Evolutionary conservation across 371 early-diverging fungal genomes (phyloP), one percentile per base, ranked within the genome.

Genomic region (Zychaea mexicana): DNA sequence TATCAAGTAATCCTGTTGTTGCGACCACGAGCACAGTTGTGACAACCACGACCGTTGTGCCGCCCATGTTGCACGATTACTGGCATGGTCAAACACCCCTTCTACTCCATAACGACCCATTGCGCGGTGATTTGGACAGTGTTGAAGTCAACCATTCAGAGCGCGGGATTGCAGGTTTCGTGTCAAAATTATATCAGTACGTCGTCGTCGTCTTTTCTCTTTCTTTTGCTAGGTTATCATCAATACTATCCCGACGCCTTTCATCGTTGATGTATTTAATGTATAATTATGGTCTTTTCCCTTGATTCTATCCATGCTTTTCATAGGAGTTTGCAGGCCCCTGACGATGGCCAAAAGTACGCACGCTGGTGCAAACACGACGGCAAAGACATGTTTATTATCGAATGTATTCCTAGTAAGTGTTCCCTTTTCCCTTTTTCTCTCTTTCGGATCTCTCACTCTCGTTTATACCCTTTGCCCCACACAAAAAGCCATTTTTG

Each of bases 111-210:
- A 38, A 30, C 49, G 33, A 31, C 17, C 45, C 49, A 17, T 30
- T 30, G n/a, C 27, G 42, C n/a, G 19, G 19, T 54, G 55, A 52
- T 15, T 55, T 65, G 57, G 52, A 55, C 26, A 31, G 30, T 19
- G n/a, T 55, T 4, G 61, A 66, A n/a, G 49, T 57, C 33, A 61
- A 60, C 28, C 63, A 59, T 63, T 63, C 75, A 12, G 78, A 78
- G 52, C 74, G 80, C 31, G 80, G 77, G 27, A 74, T 80, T 66
- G 80, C 80, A 27, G 77, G 77, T 32, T 81, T 81, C 60, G 81
- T 81, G 30, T 76, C 81, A 21, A 81, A 81, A 65, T 68, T 81
- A 15, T 81, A 81, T 54, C 76, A 77, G 78, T 81, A 76, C 56
- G 71, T 68, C 6, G 46, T 49, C 26, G n/a, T n/a, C n/a, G n/a